Conservation (phyloP, 2,329 filamentous ascomycete genomes). For the Epichloe typhina region DNA sequence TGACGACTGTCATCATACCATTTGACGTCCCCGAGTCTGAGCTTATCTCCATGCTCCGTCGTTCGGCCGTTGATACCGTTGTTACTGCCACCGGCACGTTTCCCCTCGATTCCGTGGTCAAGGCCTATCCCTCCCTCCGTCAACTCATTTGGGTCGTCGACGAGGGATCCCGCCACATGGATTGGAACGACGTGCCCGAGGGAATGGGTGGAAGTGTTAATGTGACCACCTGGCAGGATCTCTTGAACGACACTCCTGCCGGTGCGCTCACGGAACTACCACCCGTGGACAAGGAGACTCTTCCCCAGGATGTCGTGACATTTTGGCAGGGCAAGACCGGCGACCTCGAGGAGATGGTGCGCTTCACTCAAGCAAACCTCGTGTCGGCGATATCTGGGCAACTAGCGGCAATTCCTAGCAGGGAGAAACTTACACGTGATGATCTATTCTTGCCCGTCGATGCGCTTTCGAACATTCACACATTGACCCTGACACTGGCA, state of each 20-base stretch:
- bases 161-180: conserved; percentile 78
- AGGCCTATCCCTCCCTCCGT: conserved; percentile 56
- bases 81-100: conserved; percentile 79
- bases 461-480: conserved; percentile 65
- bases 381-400: conserved; percentile 74
- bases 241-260: conserved; percentile 57
- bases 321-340: conserved; percentile 49
- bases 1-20: conserved; percentile 74
- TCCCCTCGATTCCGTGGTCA: conserved; percentile 60
- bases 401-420: conserved; percentile 59
- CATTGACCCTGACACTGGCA: conserved; percentile 65
- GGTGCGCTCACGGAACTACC: conserved; percentile 52
- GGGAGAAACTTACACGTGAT: conserved; percentile 56
- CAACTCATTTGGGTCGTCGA: conserved; percentile 89
- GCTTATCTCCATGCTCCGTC: conserved; percentile 58
- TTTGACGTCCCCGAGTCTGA: conserved; percentile 61
- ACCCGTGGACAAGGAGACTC: conserved; percentile 37
- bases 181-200: conserved; percentile 82
- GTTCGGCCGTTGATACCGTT: conserved; percentile 65
- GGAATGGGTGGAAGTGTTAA: conserved; percentile 62
- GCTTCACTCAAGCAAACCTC: conserved; percentile 74
- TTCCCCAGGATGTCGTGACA: conserved; percentile 41
- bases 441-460: conserved; percentile 82
- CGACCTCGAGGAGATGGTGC: conserved; percentile 54
- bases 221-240: conserved; percentile 86